These are phyloP conservation scores for Capronia coronata DNA, from an alignment of 2,329 filamentous ascomycete species.

Conservation along the genomic window DNA sequence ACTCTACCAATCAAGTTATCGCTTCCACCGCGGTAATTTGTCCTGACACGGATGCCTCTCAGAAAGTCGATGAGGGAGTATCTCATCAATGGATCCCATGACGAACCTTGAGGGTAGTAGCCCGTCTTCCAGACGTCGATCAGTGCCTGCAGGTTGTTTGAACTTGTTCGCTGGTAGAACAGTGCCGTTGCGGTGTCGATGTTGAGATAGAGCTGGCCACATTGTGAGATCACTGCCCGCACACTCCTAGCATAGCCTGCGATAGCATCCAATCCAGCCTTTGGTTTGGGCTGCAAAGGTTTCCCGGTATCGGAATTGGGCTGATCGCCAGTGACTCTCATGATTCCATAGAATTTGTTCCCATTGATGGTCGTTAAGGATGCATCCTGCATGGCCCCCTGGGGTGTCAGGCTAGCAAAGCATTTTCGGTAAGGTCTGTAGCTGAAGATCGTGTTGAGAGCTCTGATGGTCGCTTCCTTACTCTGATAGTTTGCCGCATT, in stretches of 20 bases:
- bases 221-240: not conserved
- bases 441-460: conserved; percentile 14
- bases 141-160: conserved; percentile 6
- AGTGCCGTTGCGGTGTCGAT: conserved; percentile 12
- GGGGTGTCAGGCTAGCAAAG: not conserved
- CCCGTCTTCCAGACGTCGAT: conserved; percentile 4
- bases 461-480: conserved; percentile 5
- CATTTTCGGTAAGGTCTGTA: conserved; percentile 8
- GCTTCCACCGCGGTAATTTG: not conserved
- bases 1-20: not conserved
- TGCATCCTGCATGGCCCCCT: not conserved
- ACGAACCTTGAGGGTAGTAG: not conserved
- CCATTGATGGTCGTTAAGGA: conserved; percentile 2
- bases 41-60: conserved; percentile 10
- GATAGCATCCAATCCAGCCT: not conserved
- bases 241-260: conserved; percentile 11
- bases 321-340: not conserved
- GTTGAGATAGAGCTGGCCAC: conserved; percentile 9
- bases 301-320: not conserved
- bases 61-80: conserved; percentile 1
- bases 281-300: not conserved
- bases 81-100: not conserved
- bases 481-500: not conserved
- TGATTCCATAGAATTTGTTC: conserved; percentile 11
- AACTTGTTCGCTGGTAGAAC: conserved; percentile 5